Base-by-base conservation (phyloP, 1,284 basidiomycete species). In the Schizophyllum amplum region DNA sequence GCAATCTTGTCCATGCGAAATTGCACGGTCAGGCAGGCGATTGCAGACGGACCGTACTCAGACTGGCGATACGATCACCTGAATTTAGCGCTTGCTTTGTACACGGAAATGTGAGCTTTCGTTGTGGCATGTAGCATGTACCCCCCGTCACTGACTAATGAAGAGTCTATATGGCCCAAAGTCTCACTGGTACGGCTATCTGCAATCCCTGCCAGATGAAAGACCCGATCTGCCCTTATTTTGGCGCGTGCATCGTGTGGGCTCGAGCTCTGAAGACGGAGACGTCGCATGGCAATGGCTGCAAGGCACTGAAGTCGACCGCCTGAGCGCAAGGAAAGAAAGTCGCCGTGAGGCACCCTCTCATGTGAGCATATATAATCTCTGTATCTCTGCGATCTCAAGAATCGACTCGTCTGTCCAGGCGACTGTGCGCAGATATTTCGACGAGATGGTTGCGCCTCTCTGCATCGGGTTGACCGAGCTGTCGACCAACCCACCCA, bases 111-210 rank as follows among this genome's bases (percentile, higher is more conserved):
- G 52, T 52, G n/a, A 47, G 56, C 60, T 26, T 52, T 49, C n/a
- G 50, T 59, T 53, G 48, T 62, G 59, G 26, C 24, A 26, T n/a
- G n/a, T n/a, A n/a, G n/a, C n/a, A 59, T 49, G 54, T 53, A 27
- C 51, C 51, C 55, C 47, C 57, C 53, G 57, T 60, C 47, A 52
- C 55, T 56, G 51, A 58, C 72, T 66, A 48, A 60, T 72, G 51
- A 69, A n/a, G n/a, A 79, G 73, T 67, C 69, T 70, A 27, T 70
- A 65, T 53, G 76, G 75, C 22, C 52, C 63, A 23, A 55, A 59
- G 25, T 90, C 89, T 4, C 72, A 71, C 54, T 92, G 87, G 86
- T 74, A 69, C 62, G 81, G 78, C 47, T 92, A 91, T 69, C 64
- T 92, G 13, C 78, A 83, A 62, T 84, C 84, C 13, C 73, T 92